Percentiles rank a stretch among this genome's conserved stretches.
phyloP scores from a whole-genome alignment of 1,139 yeast genomes.

The Nadsonia starkeyi-henricii region DNA sequence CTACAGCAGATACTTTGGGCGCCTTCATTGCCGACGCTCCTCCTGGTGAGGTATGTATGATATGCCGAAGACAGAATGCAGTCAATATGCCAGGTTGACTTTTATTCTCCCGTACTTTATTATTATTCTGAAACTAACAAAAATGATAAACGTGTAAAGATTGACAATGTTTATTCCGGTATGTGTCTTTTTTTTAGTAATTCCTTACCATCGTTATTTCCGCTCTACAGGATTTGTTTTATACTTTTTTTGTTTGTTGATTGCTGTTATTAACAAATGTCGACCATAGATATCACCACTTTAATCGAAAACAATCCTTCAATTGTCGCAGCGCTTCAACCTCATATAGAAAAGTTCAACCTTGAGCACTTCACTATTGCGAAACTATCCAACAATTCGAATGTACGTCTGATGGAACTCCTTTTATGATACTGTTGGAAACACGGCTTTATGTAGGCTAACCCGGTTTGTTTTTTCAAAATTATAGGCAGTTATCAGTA shows the following conservation, averaged over 20 bases:
- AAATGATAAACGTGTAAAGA: background rate
- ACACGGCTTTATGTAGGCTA: background rate
- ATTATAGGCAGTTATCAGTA: slow-evolving; percentile 1
- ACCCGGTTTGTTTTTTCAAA: background rate
- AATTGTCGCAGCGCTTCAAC: background rate
- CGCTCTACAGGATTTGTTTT: too few relatives aligned
- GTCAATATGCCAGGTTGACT: background rate
- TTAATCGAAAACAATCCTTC: background rate
- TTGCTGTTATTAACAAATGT: too few relatives aligned
- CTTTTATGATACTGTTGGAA: background rate
- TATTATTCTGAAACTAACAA: background rate
- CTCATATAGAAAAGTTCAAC: background rate
- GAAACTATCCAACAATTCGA: slow-evolving; percentile 13
- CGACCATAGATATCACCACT: background rate
- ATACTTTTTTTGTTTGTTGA: too few relatives aligned
- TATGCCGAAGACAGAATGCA: too few relatives aligned
- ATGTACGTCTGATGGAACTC: slow-evolving; percentile 9
- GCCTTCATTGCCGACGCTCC: slow-evolving; percentile 38
- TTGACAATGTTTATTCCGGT: slow-evolving; percentile 11
- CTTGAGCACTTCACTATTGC: background rate
- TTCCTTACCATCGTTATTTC: too few relatives aligned
- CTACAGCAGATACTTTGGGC: slow-evolving; percentile 17
- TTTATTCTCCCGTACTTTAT: background rate
- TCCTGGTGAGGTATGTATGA: slow-evolving; percentile 33
- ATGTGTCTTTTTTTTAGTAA: background rate